Conservation (phyloP, 768 basidiomycete species). For the Mycena rebaudengoi region DNA sequence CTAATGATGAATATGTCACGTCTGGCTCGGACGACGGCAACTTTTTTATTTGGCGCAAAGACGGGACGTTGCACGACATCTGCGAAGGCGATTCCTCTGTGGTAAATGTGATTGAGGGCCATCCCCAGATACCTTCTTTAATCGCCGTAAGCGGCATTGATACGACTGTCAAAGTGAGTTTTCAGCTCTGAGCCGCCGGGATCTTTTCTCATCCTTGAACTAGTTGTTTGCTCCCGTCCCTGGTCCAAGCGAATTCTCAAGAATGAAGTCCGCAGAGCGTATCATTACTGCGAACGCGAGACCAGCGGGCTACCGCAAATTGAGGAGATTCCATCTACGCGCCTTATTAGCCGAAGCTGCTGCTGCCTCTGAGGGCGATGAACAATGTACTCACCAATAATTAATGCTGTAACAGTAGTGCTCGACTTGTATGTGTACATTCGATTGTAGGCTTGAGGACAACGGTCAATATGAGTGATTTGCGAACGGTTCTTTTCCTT, state of each 20-base stretch:
- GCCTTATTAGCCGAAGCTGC: constrained; percentile 36
- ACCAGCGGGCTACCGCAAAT: constrained; percentile 32
- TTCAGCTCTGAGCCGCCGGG: background rate
- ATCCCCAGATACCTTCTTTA: constrained; percentile 81
- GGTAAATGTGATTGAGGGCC: constrained; percentile 89
- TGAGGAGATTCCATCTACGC: constrained; percentile 27
- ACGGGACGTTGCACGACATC: constrained; percentile 71
- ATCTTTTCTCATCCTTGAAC: background rate
- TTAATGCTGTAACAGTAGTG: background rate
- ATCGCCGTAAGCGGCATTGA: constrained; percentile 92
- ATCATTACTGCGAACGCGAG: constrained; percentile 68
- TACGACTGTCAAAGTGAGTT: constrained; percentile 75
- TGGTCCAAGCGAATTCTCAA: constrained; percentile 60
- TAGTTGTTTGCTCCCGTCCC: constrained; percentile 74
- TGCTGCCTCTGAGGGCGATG: constrained; percentile 18
- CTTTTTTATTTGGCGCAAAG: constrained; percentile 88
- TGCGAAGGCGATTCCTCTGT: constrained; percentile 85
- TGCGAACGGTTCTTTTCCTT: too few relatives aligned
- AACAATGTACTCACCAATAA: constrained; percentile 31
- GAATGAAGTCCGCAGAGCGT: constrained; percentile 54
- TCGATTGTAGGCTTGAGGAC: too few relatives aligned
- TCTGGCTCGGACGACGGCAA: constrained; percentile 91
- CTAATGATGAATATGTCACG: constrained; percentile 76
- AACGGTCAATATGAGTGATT: too few relatives aligned
- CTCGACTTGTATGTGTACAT: background rate